Base-by-base conservation (phyloP, 1,139 yeast species). In the Yamadazyma jaroonii region DNA sequence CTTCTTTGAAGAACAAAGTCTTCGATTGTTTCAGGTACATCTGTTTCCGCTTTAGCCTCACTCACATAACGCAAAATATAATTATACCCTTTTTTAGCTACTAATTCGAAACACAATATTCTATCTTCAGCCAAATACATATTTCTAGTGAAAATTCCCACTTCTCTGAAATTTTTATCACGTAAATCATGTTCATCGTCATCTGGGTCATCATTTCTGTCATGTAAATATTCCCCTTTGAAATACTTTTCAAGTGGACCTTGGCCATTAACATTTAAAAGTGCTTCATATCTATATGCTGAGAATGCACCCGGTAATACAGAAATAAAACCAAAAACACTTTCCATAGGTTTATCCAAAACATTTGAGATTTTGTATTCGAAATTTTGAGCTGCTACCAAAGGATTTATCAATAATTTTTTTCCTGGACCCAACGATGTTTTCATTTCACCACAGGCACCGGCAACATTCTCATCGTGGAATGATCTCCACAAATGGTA, bases 51-150 rank as follows among this genome's bases (percentile, higher is more conserved):
- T 45, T 76, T 76, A 13, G 94, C 92, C 31, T 79, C 75, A 52
- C 79, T 82, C 39, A 85, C 92, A 52, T 84, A 85, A 44, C 83
- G 71, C 46, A 85, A 70, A 13, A 81, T 64, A 75, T 88, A 85
- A 40, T 74, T 65, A 43, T 76, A 70, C 31, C 71, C 62, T 35
- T 67, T 64, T 50, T 85, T 85, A n/a, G 92, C 87, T 24, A 85
- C 87, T 39, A 85, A 70, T 58, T 85, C 94, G 61, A 82, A 85
- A 67, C 94, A 85, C 50, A 85, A 66, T 42, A 85, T 84, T 54
- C 95, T 74, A 59, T 85, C 95, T 59, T 85, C 95, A 6, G 95
- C 95, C 42, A 85, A 72, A 58, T 84, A 85, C 94, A 85, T 82
- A 61, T 85, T 85, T 13, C 88, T 81, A 23, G 86, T 82, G 62